Base-by-base conservation (phyloP, 805 yeast species). In the Schizosaccharomyces osmophilus region DNA sequence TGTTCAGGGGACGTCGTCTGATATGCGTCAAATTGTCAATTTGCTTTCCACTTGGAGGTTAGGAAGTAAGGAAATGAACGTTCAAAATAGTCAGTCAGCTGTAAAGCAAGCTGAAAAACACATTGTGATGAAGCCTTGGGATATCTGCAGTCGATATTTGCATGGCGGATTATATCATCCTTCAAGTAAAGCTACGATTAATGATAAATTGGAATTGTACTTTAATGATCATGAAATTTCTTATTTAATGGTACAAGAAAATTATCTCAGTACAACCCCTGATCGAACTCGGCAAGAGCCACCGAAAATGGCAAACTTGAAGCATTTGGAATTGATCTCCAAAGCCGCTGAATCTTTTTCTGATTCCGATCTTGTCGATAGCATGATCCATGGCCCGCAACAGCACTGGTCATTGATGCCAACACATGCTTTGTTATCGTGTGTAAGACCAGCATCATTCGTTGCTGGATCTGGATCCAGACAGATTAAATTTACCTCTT, bases 211-310 rank as follows among this genome's bases (percentile, higher is more conserved):
- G 68, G 90, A 85, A 67, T 77, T 87, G 61, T 93, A 88, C 69
- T 93, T 93, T 75, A 88, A 87, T 71, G 98, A 93, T 72, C 85
- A 87, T 72, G 96, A 88, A 69, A 84, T 93, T 69, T 82, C 95
- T 1, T 97, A 98, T 4, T 76, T 90, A 64, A 90, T 93, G 97
- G 79, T 93, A 61, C 97, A 90, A 69, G 98, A 93, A 70, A 93
- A 93, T 72, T 93, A 93, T 69, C 71, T 87, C 59, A 73, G 73
- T 43, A 82, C 94, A 0, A 74, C 73, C 51, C 95, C 95, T 1
- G 48, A 59, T 36, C 74, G 22, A 55, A 67, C 61, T 24, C 64
- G 59, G 51, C 45, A 24, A 42, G 64, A 65, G 62, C 61, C 63
- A 66, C 57, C 71, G 71, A 19, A 68, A 73, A 62, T 65, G 75